Base-by-base conservation (phyloP, 306 rosid species). In the Glycine latifolia region DNA sequence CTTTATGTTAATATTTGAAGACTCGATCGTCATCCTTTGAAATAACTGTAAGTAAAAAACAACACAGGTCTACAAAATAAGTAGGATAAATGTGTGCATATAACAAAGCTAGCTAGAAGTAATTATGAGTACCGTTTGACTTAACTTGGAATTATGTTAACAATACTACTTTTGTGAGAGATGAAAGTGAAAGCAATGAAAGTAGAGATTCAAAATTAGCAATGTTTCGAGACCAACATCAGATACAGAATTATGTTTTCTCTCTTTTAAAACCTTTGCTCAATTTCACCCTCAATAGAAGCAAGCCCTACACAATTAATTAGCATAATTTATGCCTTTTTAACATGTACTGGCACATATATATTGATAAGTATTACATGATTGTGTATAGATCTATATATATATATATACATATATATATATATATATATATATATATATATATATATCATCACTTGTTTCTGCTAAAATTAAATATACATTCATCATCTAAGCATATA, bases 311-410 rank as follows among this genome's bases (percentile, higher is more conserved):
- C 10, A 33, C 9, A 10, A 26, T 31, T 55, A 55, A 55, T n/a
- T 31, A 2, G 68, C 69, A 63, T 63, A 6, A 1, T 63, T 60
- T 35, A 46, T 46, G 55, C 16, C 41, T 39, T 46, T 54, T 47
- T 46, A 76, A 48, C 71, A 31, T n/a, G 8, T 10, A 35, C 5
- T 62, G 72, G 12, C 15, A 11, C 44, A 20, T 47, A 37, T 26
- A 33, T 63, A n/a, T 49, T 10, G 39, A 63, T 50, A 49, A 60
- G 39, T 17, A 20, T 55, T 43, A 20, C 33, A 46, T 12, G 15
- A 41, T 53, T 79, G 41, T 33, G 53, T 58, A 3, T 43, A 49
- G n/a, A 61, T 80, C 54, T 12, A 55, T 43, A 17, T 80, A 4
- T 20, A 20, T 20, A 20, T 20, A 20, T 20, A 20, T 20, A 20